Evolutionary conservation across 2,329 filamentous ascomycete species (phyloP).

Genomic region (Rosellinia necatrix): DNA sequence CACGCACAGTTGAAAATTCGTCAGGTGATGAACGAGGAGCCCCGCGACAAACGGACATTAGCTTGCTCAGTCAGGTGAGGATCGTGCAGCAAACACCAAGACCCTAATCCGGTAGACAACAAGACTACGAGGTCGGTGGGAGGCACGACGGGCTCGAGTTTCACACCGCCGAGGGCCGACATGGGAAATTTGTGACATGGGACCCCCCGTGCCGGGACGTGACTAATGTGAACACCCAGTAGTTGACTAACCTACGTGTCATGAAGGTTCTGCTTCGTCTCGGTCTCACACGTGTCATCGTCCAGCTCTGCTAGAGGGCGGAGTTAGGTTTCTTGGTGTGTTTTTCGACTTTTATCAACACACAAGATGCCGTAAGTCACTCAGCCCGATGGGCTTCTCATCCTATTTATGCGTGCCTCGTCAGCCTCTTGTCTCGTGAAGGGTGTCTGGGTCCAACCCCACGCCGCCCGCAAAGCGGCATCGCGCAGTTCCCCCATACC

Average conservation of each 20-base stretch:
- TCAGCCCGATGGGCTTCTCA: constrained; percentile 9
- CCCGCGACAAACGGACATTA: not conserved
- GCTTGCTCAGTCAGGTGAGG: not conserved
- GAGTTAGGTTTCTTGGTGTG: not conserved
- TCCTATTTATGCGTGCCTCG: constrained; percentile 1
- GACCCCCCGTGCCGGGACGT: not conserved
- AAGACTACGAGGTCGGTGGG: not conserved
- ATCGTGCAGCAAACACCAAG: not conserved
- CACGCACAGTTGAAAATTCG: not conserved
- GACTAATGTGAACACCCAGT: not conserved
- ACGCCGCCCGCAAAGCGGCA: not conserved
- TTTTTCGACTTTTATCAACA: too few species aligned
- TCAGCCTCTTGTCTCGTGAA: not conserved
- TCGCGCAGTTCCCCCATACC: too few species aligned
- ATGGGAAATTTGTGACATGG: too few species aligned
- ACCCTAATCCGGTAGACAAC: not conserved
- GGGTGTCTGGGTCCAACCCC: constrained; percentile 3
- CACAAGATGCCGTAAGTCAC: constrained; percentile 1
- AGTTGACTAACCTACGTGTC: too few species aligned
- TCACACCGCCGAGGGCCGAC: not conserved
- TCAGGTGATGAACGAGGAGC: too few species aligned
- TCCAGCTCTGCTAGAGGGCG: constrained; percentile 12
- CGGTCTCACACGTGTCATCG: constrained; percentile 13
- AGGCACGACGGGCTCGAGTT: not conserved
- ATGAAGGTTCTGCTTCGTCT: not conserved